Percentiles rank a stretch among this genome's conserved stretches.
Evolutionary conservation across 1,284 basidiomycete genomes (phyloP).

Genomic region (Marasmius oreades): DNA sequence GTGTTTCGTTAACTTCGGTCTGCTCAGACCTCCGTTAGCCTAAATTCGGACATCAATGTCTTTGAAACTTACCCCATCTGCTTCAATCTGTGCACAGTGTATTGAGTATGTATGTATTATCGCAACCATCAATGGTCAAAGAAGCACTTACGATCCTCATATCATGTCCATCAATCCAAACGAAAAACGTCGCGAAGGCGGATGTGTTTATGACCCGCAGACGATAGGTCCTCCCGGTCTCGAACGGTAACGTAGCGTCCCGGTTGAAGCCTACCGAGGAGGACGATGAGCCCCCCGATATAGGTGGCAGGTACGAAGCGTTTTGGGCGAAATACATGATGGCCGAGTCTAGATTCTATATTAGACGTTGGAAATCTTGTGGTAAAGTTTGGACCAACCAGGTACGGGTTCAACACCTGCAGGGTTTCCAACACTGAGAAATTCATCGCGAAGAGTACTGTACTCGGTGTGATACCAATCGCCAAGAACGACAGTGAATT

Average conservation of each 20-base stretch:
- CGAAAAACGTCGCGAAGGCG: slow-evolving; percentile 71
- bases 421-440: slow-evolving; percentile 75
- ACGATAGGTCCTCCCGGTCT: slow-evolving; percentile 78
- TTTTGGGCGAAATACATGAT: slow-evolving; percentile 85
- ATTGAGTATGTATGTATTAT: neutral
- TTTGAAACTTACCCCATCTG: slow-evolving; percentile 69
- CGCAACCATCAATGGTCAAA: neutral
- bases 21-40: slow-evolving; percentile 21
- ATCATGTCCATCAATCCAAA: slow-evolving; percentile 89
- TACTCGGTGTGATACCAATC: slow-evolving; percentile 88
- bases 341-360: slow-evolving; percentile 54
- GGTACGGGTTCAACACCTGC: slow-evolving; percentile 86
- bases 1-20: slow-evolving; percentile 74
- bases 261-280: slow-evolving; percentile 71
- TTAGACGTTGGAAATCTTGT: neutral
- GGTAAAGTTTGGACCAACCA: slow-evolving; percentile 33
- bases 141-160: slow-evolving; percentile 47
- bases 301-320: slow-evolving; percentile 63
- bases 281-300: slow-evolving; percentile 31
- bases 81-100: slow-evolving; percentile 33
- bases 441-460: slow-evolving; percentile 55
- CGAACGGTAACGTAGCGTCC: slow-evolving; percentile 81
- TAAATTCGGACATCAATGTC: neutral
- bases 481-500: slow-evolving; percentile 80
- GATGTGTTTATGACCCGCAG: slow-evolving; percentile 76